Evolutionary conservation across 2,329 filamentous ascomycete species (phyloP), one percentile per base, ranked within the genome.

Genomic region (Chalara sp.): DNA sequence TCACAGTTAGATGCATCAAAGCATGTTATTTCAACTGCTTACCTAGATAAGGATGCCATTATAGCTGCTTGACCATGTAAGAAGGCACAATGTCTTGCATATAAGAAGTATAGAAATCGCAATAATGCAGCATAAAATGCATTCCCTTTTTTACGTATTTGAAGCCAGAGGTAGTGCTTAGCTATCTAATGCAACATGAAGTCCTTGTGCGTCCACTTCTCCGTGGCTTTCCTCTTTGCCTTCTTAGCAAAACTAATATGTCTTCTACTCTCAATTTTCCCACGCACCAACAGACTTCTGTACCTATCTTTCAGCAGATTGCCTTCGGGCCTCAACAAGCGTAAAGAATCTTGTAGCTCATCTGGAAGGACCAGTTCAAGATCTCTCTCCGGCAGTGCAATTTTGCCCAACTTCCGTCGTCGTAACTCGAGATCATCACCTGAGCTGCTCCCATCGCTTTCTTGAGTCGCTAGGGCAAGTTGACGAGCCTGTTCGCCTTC

Each of bases 151-250:
- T 2, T 21, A 21, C 3, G 21, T 21, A 21, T 21, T 21, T 21
- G 3, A 21, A 3, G 21, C 21, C 21, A 21, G 21, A 21, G 21
- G 21, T 2, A 21, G 21, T 21, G 21, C 21, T 21, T 21, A 5
- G 2, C 13, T 7, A 41, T 49, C 58, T 51, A 67, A 57, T 66
- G 63, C 40, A 67, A 58, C 63, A 65, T 64, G 48, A 96, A 99
- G 67, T 99, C 93, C 77, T 99, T 99, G 75, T 96, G 88, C 43
- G 85, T 83, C 93, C 93, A 99, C 72, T 97, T 99, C 79, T 97
- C 93, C 6, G 89, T 96, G 47, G 83, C 70, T 68, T 87, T 89
- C 60, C 75, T 83, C 76, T 84, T 91, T 56, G 81, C 80, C 75
- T 93, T 88, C 78, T 88, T 95, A 63, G 79, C 79, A 72, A 93